A percentile compares a stretch with the other conserved stretches of the same genome.
Evolutionary conservation across 139 green algal species (phyloP).

Genomic region (Pleodorina starrii): DNA sequence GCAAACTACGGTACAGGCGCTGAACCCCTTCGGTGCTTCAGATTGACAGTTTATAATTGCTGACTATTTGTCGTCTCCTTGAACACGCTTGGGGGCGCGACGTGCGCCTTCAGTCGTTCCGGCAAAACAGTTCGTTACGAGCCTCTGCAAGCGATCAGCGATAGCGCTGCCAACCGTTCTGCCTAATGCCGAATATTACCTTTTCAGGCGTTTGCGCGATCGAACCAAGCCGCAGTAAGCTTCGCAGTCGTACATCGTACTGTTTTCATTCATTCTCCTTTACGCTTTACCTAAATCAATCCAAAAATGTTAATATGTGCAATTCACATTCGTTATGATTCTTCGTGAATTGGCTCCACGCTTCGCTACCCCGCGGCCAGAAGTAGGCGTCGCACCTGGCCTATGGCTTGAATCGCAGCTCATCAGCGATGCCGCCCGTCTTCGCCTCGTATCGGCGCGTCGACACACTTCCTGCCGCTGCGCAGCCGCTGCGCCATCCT

Average conservation of each 20-base stretch:
- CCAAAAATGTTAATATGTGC: not conserved
- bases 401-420: not conserved
- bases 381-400: not conserved
- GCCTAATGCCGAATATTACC: too few species aligned
- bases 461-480: not conserved
- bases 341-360: not conserved
- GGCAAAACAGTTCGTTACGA: too few species aligned
- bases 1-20: not conserved
- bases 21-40: too few species aligned
- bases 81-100: too few species aligned
- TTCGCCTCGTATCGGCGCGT: not conserved
- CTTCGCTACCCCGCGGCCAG: not conserved
- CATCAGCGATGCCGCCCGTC: not conserved
- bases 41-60: too few species aligned
- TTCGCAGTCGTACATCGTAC: constrained; percentile 3
- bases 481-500: not conserved
- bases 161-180: too few species aligned
- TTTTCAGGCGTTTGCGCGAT: too few species aligned
- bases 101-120: too few species aligned
- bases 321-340: not conserved
- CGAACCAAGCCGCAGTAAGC: too few species aligned
- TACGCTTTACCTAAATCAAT: not conserved
- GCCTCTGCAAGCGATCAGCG: too few species aligned
- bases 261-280: too few species aligned
- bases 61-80: too few species aligned